Base-by-base conservation (phyloP, 2,329 filamentous ascomycete genomes). In the Ophiocordyceps sinensis region DNA sequence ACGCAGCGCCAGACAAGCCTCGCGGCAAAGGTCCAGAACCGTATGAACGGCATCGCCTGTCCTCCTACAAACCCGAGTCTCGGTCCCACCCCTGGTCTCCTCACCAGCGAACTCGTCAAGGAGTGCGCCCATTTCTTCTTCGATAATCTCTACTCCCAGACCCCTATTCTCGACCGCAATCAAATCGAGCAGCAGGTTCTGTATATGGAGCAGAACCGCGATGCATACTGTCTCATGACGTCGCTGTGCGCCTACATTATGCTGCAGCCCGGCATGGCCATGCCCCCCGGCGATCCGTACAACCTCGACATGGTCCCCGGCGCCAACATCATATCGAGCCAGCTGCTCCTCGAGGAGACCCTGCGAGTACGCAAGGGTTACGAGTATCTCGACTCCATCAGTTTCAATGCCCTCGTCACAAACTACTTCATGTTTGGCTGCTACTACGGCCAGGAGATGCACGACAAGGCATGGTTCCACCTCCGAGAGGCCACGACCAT, bases 361-460 rank as follows among this genome's bases (percentile, higher is more conserved):
- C 55, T 79, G 14, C 68, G 75, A n/a, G 75, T 80, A 5, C 70
- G 77, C 42, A 79, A 77, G 53, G 71, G 72, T 19, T 73, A 70
- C 47, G 76, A 81, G 44, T 75, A 77, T 46, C 64, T 73, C 28
- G 73, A 75, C 40, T 62, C 62, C 13, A 69, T 76, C 8, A 73
- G 66, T 9, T 57, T 73, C 44, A 75, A 76, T 50, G 71, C 65
- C 36, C 57, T 85, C 12, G 75, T 79, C 44, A 85, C 81, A n/a
- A 86, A 80, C 41, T 86, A 84, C 59, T 87, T 89, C 56, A 57
- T 89, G 23, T 87, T 85, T 51, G 80, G 75, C 31, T 80, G 79
- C 43, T 76, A 81, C 55, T 80, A 82, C 45, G 79, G 76, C 31
- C 63, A 85, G 37, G 81, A 86, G 46, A 68, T 79, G 55, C 81